phyloP scores from a whole-genome alignment of 768 basidiomycete genomes.

The Xerocomellus amylosporus region DNA sequence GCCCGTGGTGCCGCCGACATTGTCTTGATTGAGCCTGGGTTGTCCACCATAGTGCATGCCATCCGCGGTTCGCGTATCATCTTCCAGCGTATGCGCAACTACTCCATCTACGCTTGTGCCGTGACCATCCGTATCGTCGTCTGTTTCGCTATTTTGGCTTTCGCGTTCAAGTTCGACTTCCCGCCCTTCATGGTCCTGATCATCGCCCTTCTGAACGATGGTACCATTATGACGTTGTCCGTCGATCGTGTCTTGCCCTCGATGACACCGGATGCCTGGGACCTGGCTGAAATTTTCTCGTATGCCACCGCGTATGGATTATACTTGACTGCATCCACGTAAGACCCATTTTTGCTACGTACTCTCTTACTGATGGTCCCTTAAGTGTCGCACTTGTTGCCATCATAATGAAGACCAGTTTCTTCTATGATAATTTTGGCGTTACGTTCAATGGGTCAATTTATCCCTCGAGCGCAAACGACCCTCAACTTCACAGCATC shows the following conservation, averaged over 20 bases:
- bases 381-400: slow-evolving; percentile 70
- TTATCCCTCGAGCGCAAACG: slow-evolving; percentile 43
- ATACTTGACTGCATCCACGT: slow-evolving; percentile 92
- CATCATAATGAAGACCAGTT: slow-evolving; percentile 80
- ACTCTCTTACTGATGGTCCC: slow-evolving; percentile 8
- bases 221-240: slow-evolving; percentile 98
- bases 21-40: slow-evolving; percentile 95
- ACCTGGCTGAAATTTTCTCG: slow-evolving; percentile 92
- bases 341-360: slow-evolving; percentile 30
- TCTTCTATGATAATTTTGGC: slow-evolving; percentile 87
- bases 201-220: slow-evolving; percentile 95
- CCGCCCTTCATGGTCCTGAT: slow-evolving; percentile 99
- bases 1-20: slow-evolving; percentile 99
- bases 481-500: slow-evolving; percentile 80
- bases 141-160: slow-evolving; percentile 93
- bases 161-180: slow-evolving; percentile 97
- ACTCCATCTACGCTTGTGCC: slow-evolving; percentile 94
- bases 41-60: slow-evolving; percentile 98
- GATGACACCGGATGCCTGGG: slow-evolving; percentile 92
- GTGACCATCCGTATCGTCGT: slow-evolving; percentile 99
- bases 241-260: slow-evolving; percentile 96
- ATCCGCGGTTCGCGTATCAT: slow-evolving; percentile 98
- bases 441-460: slow-evolving; percentile 48
- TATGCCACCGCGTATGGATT: slow-evolving; percentile 95
- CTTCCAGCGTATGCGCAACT: slow-evolving; percentile 99